Evolutionary conservation across 1,139 yeast species (phyloP).

Genomic region (Lodderomyces pseudojiufengensis): DNA sequence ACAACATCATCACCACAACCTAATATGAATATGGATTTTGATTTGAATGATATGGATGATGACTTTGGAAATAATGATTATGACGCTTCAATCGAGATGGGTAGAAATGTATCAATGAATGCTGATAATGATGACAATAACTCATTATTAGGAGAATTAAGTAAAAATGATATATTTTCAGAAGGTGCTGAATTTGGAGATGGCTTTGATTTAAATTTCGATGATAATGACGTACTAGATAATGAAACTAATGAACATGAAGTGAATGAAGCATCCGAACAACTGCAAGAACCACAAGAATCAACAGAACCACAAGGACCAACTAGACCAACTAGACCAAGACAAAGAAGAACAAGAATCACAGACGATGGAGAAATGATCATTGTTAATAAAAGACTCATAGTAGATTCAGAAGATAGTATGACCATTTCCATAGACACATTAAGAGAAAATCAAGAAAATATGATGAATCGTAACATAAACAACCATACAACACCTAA

Average conservation of each 20-base stretch:
- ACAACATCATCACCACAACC: constrained; percentile 9
- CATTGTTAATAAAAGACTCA: constrained; percentile 38
- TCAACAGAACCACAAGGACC: constrained; percentile 13
- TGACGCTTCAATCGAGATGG: constrained; percentile 46
- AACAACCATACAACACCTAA: constrained; percentile 20
- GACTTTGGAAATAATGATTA: constrained; percentile 20
- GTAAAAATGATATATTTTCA: constrained; percentile 12
- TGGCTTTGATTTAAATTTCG: constrained; percentile 19
- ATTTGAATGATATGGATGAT: constrained; percentile 50
- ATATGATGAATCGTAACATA: constrained; percentile 15
- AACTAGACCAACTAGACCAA: constrained; percentile 17
- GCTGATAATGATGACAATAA: constrained; percentile 18
- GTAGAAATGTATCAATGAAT: constrained; percentile 31
- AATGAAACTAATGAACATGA: constrained; percentile 12
- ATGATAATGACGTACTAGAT: constrained; percentile 15
- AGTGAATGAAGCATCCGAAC: background rate
- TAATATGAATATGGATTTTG: constrained; percentile 46
- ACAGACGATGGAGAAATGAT: constrained; percentile 38
- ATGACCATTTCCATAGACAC: constrained; percentile 34
- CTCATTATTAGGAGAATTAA: constrained; percentile 26
- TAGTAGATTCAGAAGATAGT: constrained; percentile 32
- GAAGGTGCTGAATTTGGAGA: constrained; percentile 28
- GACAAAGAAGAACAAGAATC: constrained; percentile 30
- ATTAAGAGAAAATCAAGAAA: constrained; percentile 30
- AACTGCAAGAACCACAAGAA: constrained; percentile 12